These are phyloP conservation scores for Salvia rosmarinus DNA, from an alignment of 257 asterid species.

Conservation along the genomic window DNA sequence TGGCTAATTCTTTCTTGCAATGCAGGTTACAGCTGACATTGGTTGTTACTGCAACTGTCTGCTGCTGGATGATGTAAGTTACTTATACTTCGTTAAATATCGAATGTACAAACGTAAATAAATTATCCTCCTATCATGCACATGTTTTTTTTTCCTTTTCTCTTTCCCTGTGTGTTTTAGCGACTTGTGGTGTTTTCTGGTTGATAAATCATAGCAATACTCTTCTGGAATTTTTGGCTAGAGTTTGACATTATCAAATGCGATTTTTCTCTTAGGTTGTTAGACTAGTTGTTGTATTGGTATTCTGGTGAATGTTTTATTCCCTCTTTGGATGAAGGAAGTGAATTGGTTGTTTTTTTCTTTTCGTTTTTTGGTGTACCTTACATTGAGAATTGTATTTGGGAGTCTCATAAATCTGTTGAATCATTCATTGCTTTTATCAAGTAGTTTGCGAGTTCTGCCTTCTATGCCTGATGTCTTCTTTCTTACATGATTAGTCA, in stretches of 20 bases:
- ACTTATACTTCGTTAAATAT: slow-evolving; percentile 23
- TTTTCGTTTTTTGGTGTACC: background rate
- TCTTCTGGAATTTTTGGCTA: slow-evolving; percentile 14
- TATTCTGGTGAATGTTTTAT: background rate
- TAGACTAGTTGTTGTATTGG: background rate
- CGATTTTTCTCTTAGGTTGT: background rate
- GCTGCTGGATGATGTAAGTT: slow-evolving; percentile 99
- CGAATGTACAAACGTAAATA: background rate
- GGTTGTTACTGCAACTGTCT: slow-evolving; percentile 82
- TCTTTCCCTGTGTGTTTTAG: background rate
- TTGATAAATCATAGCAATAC: background rate
- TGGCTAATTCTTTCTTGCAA: slow-evolving; percentile 31
- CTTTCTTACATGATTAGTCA: background rate
- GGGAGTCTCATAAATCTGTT: background rate
- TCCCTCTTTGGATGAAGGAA: too few relatives aligned
- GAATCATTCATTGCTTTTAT: slow-evolving; percentile 7
- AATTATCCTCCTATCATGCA: background rate
- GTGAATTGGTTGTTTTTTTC: too few relatives aligned
- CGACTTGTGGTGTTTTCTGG: background rate
- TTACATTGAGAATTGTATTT: slow-evolving; percentile 15
- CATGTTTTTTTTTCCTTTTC: background rate
- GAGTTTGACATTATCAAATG: slow-evolving; percentile 8
- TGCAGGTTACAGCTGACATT: slow-evolving; percentile 87
- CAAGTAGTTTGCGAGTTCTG: slow-evolving; percentile 5
- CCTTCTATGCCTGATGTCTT: background rate